These are phyloP conservation scores for Skeletonema costatum DNA, from an alignment of 108 stramenopile species.

Conservation along the genomic window DNA sequence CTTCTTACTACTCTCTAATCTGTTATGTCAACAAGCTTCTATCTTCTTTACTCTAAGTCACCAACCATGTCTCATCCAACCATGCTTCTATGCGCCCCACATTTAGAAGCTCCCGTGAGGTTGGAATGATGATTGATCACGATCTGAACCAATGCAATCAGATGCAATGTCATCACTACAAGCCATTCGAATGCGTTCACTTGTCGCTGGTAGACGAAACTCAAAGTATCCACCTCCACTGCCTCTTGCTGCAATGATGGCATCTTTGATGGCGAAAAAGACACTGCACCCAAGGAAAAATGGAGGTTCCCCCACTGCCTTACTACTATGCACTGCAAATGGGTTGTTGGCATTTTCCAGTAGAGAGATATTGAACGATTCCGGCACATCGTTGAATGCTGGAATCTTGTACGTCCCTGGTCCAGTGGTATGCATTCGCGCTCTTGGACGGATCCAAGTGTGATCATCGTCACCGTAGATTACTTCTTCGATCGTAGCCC, in stretches of 20 bases:
- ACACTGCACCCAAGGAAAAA: slow-evolving; percentile 90
- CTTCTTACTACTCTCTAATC: too few species aligned
- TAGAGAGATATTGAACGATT: slow-evolving; percentile 87
- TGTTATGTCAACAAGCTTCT: too few species aligned
- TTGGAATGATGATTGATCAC: slow-evolving; percentile 24
- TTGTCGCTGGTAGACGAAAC: slow-evolving; percentile 87
- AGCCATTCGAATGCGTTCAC: slow-evolving; percentile 83
- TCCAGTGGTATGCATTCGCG: slow-evolving; percentile 85
- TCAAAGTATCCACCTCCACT: slow-evolving; percentile 68
- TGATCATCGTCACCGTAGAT: slow-evolving; percentile 92
- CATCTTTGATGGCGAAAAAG: slow-evolving; percentile 95
- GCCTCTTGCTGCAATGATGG: slow-evolving; percentile 69
- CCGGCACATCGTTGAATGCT: slow-evolving; percentile 94
- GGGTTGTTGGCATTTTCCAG: slow-evolving; percentile 87
- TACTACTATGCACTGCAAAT: slow-evolving; percentile 93
- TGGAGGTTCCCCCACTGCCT: slow-evolving; percentile 96
- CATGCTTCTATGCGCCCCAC: background rate
- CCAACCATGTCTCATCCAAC: too few species aligned
- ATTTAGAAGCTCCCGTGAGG: slow-evolving; percentile 41
- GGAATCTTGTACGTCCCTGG: slow-evolving; percentile 98
- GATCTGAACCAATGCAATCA: slow-evolving; percentile 42
- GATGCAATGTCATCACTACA: slow-evolving; percentile 63
- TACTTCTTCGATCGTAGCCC: slow-evolving; percentile 95
- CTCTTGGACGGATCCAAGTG: slow-evolving; percentile 86
- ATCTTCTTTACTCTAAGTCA: too few species aligned